A percentile compares a stretch with the other conserved stretches of the same genome.
Conservation (phyloP, 106 monocot species). For the Allium fistulosum region DNA sequence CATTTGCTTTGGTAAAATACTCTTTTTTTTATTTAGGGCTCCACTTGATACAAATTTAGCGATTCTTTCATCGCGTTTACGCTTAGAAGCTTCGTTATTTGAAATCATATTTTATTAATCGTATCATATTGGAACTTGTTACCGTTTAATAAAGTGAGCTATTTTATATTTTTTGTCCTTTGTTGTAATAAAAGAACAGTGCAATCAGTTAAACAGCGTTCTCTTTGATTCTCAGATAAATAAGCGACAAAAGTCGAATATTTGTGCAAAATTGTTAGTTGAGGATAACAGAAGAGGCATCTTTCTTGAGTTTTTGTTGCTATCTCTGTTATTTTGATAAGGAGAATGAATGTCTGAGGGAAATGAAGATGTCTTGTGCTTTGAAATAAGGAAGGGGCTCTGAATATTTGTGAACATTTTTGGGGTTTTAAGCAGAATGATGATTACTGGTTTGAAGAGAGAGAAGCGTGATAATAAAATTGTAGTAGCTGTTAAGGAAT, state of each 20-base stretch:
- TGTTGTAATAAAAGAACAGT: slow-evolving; percentile 14
- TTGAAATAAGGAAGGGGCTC: background rate
- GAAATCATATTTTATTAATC: background rate
- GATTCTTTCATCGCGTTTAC: background rate
- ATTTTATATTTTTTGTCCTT: slow-evolving; percentile 18
- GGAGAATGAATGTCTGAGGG: too few relatives aligned
- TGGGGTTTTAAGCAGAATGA: background rate
- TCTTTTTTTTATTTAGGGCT: too few relatives aligned
- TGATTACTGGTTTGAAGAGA: slow-evolving; percentile 13
- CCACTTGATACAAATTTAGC: background rate
- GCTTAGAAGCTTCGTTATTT: slow-evolving; percentile 4
- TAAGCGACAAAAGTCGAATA: slow-evolving; percentile 3
- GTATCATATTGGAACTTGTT: background rate
- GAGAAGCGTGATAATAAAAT: slow-evolving; percentile 35
- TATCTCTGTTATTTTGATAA: too few relatives aligned
- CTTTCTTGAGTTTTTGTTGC: background rate
- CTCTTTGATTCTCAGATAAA: background rate
- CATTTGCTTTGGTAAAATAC: too few relatives aligned
- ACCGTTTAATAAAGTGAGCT: slow-evolving; percentile 4
- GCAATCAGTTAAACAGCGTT: slow-evolving; percentile 32
- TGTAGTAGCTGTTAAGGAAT: slow-evolving; percentile 80
- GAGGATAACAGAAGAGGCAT: background rate
- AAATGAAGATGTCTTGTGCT: too few relatives aligned
- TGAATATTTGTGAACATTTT: background rate
- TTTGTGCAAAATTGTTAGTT: background rate